These are phyloP conservation scores for Angomonas ambiguus DNA, from an alignment of 208 protist species.

Conservation along the genomic window DNA sequence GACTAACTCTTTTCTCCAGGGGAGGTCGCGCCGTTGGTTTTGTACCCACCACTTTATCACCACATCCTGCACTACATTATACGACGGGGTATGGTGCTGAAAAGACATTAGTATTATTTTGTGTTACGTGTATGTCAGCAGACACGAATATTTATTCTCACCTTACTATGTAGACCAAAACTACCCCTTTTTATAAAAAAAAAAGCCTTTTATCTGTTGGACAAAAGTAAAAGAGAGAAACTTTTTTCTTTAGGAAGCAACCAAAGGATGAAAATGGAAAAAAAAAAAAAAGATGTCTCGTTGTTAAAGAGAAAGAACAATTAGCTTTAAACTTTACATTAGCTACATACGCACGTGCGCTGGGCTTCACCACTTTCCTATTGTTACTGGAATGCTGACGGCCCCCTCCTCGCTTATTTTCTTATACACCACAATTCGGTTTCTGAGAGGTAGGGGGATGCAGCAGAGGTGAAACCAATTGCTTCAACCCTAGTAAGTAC, in stretches of 20 bases:
- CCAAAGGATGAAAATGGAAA: not conserved
- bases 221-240: no score
- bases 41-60: conserved; percentile 46
- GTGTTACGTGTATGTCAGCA: no score
- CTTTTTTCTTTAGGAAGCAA: not conserved
- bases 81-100: not conserved
- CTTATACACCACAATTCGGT: no score
- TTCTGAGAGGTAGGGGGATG: no score
- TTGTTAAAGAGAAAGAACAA: conserved; percentile 4
- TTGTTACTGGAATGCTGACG: not conserved
- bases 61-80: conserved; percentile 17
- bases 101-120: not conserved
- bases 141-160: no score
- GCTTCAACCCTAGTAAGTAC: no score
- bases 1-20: conserved; percentile 35
- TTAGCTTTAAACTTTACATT: not conserved
- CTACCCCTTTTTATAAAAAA: no score
- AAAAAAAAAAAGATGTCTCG: no score
- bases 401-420: no score
- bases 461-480: no score
- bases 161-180: no score
- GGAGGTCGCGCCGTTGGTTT: conserved; percentile 40
- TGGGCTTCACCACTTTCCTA: not conserved
- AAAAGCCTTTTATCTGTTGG: no score
- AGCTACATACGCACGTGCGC: not conserved